Evolutionary conservation across 352 stramenopile genomes (phyloP).

Genomic region (Globisporangium ultimum): DNA sequence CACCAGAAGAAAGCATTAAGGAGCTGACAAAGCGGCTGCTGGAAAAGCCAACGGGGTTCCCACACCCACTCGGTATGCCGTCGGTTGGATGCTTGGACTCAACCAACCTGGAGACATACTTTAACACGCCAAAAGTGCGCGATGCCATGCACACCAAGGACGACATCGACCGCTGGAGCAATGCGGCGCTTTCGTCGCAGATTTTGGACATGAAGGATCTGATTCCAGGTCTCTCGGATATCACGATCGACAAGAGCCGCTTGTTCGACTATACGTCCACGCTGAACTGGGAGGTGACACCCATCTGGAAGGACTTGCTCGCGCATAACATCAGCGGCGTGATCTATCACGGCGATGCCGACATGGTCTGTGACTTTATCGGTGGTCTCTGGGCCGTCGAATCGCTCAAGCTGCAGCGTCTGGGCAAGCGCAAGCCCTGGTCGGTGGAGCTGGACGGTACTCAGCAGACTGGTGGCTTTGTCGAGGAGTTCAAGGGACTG

Average conservation of each 20-base stretch:
- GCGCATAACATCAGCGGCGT: slow-evolving; percentile 14
- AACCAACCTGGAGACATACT: slow-evolving; percentile 34
- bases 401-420: slow-evolving; percentile 7
- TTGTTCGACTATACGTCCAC: slow-evolving; percentile 19
- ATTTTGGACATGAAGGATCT: slow-evolving; percentile 14
- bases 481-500: slow-evolving; percentile 79
- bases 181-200: slow-evolving; percentile 8
- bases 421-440: background rate
- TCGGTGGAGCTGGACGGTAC: slow-evolving; percentile 2
- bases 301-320: slow-evolving; percentile 18
- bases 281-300: slow-evolving; percentile 18
- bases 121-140: slow-evolving; percentile 43
- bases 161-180: slow-evolving; percentile 9
- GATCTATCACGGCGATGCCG: slow-evolving; percentile 25
- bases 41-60: slow-evolving; percentile 12
- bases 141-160: slow-evolving; percentile 50
- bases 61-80: slow-evolving; percentile 28
- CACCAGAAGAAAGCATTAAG: slow-evolving; percentile 7
- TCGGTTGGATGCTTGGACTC: slow-evolving; percentile 22
- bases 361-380: slow-evolving; percentile 25
- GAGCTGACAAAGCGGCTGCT: slow-evolving; percentile 17
- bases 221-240: slow-evolving; percentile 4
- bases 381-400: slow-evolving; percentile 26
- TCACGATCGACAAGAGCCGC: slow-evolving; percentile 14
- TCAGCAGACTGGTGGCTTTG: slow-evolving; percentile 79